phyloP scores from a whole-genome alignment of 352 stramenopile genomes.

The Phytophthora sp. region DNA sequence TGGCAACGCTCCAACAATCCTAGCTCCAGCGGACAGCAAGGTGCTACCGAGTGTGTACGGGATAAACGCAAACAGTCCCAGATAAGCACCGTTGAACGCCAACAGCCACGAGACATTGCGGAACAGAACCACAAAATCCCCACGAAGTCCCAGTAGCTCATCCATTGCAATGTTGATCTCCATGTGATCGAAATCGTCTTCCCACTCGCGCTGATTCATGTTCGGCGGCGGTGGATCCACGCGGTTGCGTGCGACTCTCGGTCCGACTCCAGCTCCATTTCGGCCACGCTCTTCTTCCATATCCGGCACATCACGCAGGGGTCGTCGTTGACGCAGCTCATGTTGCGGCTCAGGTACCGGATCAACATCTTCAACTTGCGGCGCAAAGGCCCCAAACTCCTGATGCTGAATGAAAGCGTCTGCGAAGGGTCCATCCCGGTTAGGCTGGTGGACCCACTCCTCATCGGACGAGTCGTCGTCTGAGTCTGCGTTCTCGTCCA shows the following conservation, averaged over 20 bases:
- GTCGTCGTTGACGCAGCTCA: conserved; percentile 50
- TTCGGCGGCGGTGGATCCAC: conserved; percentile 43
- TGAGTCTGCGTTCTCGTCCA: conserved; percentile 43
- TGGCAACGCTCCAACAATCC: conserved; percentile 66
- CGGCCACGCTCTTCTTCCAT: conserved; percentile 17
- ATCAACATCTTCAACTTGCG: conserved; percentile 25
- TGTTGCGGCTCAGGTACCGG: conserved; percentile 32
- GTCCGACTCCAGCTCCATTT: conserved; percentile 25
- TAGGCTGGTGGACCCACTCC: conserved; percentile 32
- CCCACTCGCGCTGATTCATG: conserved; percentile 69
- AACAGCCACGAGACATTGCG: conserved; percentile 97
- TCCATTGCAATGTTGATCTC: conserved; percentile 97
- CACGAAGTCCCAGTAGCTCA: conserved; percentile 96
- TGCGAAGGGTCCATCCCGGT: conserved; percentile 42
- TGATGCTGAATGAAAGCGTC: conserved; percentile 53
- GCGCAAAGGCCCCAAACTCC: conserved; percentile 29
- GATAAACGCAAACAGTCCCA: conserved; percentile 97
- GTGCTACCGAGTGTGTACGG: conserved; percentile 95
- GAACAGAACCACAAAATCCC: conserved; percentile 93
- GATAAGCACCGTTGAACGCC: conserved; percentile 97
- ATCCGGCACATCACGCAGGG: conserved; percentile 14
- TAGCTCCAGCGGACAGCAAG: conserved; percentile 73
- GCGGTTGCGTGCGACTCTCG: conserved; percentile 40
- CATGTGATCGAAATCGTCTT: conserved; percentile 92
- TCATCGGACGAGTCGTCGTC: conserved; percentile 67